phyloP scores from a whole-genome alignment of 768 basidiomycete species.

The Podaxis sp. region DNA sequence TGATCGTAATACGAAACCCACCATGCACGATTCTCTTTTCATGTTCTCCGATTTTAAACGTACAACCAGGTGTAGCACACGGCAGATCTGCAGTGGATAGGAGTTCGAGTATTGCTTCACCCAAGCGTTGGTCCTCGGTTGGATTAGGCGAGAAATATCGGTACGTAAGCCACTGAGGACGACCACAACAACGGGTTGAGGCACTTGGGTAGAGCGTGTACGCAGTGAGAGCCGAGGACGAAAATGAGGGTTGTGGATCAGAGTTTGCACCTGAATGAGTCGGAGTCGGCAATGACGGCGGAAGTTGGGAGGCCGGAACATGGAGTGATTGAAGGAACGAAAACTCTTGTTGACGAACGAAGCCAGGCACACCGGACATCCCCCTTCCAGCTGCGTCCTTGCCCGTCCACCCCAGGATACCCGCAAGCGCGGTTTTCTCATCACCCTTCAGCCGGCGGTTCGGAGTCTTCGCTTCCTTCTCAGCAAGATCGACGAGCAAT shows the following conservation, averaged over 20 bases:
- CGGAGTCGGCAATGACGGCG: not conserved
- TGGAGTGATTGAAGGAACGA: constrained; percentile 46
- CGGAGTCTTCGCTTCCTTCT: constrained; percentile 40
- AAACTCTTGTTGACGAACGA: constrained; percentile 54
- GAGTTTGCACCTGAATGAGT: not conserved
- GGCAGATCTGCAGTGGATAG: constrained; percentile 25
- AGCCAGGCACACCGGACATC: constrained; percentile 48
- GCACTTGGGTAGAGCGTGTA: not conserved
- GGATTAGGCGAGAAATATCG: constrained; percentile 35
- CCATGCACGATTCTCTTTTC: constrained; percentile 40
- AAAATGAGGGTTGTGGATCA: not conserved
- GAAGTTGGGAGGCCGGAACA: constrained; percentile 17
- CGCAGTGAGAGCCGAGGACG: not conserved
- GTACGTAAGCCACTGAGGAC: constrained; percentile 47
- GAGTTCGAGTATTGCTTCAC: constrained; percentile 35
- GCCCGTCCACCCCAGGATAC: constrained; percentile 60
- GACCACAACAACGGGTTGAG: constrained; percentile 34
- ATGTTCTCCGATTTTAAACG: constrained; percentile 34
- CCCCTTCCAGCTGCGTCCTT: constrained; percentile 34
- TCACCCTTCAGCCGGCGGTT: constrained; percentile 45
- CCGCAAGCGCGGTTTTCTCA: constrained; percentile 48
- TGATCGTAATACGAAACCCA: constrained; percentile 25
- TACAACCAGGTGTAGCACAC: constrained; percentile 34
- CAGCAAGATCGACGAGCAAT: constrained; percentile 45
- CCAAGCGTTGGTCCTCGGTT: constrained; percentile 34